phyloP scores from a whole-genome alignment of 306 rosid genomes.

The Fragaria iinumae region DNA sequence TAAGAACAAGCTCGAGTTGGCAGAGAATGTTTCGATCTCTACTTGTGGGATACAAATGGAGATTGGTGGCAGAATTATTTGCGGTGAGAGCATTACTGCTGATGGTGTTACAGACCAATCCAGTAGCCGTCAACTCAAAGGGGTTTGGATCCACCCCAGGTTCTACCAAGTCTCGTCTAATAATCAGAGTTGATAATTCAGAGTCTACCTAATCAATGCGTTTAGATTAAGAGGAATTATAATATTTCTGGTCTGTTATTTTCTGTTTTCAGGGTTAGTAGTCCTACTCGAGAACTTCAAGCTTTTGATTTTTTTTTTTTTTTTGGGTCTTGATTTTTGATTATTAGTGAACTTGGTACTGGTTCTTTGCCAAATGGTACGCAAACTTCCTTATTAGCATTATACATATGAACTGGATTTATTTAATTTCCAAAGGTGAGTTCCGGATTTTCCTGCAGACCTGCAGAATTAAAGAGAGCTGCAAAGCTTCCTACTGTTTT shows the following conservation, averaged over 20 bases:
- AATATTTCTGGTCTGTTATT: neutral
- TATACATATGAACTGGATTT: neutral
- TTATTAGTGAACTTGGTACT: neutral
- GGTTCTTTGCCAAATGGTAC: neutral
- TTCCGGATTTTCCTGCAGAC: neutral
- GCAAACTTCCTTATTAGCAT: neutral
- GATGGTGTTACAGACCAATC: neutral
- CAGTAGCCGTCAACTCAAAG: constrained; percentile 14
- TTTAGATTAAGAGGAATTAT: neutral
- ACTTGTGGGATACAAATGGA: constrained; percentile 14
- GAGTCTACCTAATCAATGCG: neutral
- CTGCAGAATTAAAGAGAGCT: neutral
- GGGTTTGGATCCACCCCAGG: constrained; percentile 42
- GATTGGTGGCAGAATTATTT: neutral
- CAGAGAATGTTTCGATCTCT: neutral
- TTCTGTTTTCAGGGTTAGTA: neutral
- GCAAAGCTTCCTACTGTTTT: neutral
- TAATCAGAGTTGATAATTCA: constrained; percentile 19
- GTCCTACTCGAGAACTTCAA: no score
- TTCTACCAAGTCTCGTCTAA: constrained; percentile 8
- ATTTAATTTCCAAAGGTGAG: neutral
- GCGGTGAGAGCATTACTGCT: constrained; percentile 7
- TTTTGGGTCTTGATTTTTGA: neutral
- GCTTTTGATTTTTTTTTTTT: neutral
- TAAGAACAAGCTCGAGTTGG: neutral